Evolutionary conservation across 1,284 basidiomycete species (phyloP).

Genomic region (Dichomitus squalens): DNA sequence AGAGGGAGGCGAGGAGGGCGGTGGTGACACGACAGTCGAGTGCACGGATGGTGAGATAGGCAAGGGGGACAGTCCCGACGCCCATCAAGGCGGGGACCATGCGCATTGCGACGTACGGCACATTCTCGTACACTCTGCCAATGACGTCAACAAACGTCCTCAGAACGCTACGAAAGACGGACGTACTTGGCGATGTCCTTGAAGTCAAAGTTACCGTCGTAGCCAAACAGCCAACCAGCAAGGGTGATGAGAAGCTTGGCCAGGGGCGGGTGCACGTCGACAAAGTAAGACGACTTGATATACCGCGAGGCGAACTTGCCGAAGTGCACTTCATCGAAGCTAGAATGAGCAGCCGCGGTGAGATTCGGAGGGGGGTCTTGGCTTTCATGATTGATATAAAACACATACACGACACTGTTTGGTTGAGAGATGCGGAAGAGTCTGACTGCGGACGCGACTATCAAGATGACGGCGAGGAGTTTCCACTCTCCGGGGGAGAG

Average conservation of each 20-base stretch:
- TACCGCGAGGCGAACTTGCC: constrained; percentile 94
- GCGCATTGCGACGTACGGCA: constrained; percentile 97
- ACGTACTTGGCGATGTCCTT: constrained; percentile 94
- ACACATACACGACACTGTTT: constrained; percentile 84
- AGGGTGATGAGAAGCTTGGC: constrained; percentile 96
- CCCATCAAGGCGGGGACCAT: constrained; percentile 90
- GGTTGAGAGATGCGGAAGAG: constrained; percentile 82
- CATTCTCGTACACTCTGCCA: constrained; percentile 77
- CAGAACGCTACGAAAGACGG: too few species aligned
- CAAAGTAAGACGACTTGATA: constrained; percentile 88
- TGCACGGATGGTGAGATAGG: constrained; percentile 92
- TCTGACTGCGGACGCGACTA: constrained; percentile 75
- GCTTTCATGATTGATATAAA: neutral
- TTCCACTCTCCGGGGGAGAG: constrained; percentile 74
- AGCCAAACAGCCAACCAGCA: constrained; percentile 88
- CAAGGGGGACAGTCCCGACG: constrained; percentile 85
- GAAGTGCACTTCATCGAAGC: constrained; percentile 97
- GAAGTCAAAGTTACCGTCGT: constrained; percentile 94
- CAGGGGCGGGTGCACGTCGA: constrained; percentile 97
- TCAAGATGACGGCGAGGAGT: constrained; percentile 60
- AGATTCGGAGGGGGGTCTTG: neutral
- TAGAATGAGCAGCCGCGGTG: constrained; percentile 33
- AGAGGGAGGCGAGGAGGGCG: constrained; percentile 85
- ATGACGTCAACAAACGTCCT: neutral
- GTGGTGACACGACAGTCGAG: constrained; percentile 91